Percentiles rank a stretch among this genome's conserved stretches.
phyloP scores from a whole-genome alignment of 352 stramenopile genomes.

The Lagenidium sp. region DNA sequence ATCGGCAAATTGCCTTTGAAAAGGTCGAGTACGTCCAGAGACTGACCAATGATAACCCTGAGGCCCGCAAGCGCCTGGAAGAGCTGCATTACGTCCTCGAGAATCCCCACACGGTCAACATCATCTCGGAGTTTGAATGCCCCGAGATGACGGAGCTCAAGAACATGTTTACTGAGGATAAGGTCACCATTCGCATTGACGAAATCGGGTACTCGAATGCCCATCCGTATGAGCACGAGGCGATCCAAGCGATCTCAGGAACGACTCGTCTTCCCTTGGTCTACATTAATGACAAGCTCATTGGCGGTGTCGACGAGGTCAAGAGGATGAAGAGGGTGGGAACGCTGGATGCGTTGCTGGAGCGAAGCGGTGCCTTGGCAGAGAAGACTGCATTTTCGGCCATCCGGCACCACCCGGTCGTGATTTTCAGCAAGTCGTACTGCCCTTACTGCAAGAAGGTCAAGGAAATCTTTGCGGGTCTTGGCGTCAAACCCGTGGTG shows the following conservation, averaged over 20 bases:
- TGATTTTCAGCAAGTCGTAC: conserved; percentile 86
- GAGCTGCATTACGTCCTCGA: conserved; percentile 66
- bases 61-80: conserved; percentile 52
- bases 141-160: conserved; percentile 89
- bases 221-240: conserved; percentile 64
- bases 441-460: conserved; percentile 84
- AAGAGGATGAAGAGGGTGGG: conserved; percentile 79
- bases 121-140: conserved; percentile 94
- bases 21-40: conserved; percentile 58
- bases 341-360: conserved; percentile 82
- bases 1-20: conserved; percentile 59
- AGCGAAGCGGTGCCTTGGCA: conserved; percentile 53
- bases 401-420: conserved; percentile 57
- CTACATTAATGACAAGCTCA: conserved; percentile 91
- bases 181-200: conserved; percentile 39
- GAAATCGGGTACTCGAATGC: conserved; percentile 46
- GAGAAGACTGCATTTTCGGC: conserved; percentile 65
- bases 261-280: conserved; percentile 93
- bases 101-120: conserved; percentile 82
- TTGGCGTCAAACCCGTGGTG: conserved; percentile 55
- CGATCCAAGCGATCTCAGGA: conserved; percentile 84
- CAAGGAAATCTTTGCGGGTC: conserved; percentile 48
- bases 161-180: conserved; percentile 61
- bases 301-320: conserved; percentile 92
- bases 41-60: conserved; percentile 44